Evolutionary conservation across 2,329 filamentous ascomycete genomes (phyloP).

Genomic region (Alternaria brassicae): DNA sequence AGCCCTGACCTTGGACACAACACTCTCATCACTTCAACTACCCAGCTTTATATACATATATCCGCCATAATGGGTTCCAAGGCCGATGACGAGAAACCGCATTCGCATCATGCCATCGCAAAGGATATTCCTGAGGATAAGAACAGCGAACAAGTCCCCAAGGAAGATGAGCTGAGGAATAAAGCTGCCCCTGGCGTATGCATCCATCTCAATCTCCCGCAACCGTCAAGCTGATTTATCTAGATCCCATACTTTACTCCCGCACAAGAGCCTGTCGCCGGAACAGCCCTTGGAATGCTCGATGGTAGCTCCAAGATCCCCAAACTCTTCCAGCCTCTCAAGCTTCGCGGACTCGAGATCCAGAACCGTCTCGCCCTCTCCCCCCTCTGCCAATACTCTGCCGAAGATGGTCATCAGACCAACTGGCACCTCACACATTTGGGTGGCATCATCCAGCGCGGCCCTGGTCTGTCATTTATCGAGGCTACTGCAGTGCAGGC

Average conservation of each 20-base stretch:
- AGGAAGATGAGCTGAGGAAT: conserved; percentile 47
- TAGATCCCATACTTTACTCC: conserved; percentile 59
- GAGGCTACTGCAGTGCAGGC: conserved; percentile 80
- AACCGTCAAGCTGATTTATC: conserved; percentile 7
- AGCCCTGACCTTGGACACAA: background rate
- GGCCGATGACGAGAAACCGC: conserved; percentile 32
- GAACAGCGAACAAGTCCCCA: conserved; percentile 13
- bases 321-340: conserved; percentile 66
- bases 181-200: conserved; percentile 52
- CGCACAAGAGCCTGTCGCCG: conserved; percentile 55
- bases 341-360: conserved; percentile 66
- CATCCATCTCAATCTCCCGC: background rate
- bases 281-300: conserved; percentile 56
- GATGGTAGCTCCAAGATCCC: conserved; percentile 60
- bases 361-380: conserved; percentile 69
- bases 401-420: conserved; percentile 74
- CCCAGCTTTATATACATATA: background rate
- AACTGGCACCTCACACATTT: conserved; percentile 84
- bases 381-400: conserved; percentile 67
- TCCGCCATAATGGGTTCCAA: conserved; percentile 31
- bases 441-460: conserved; percentile 77
- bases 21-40: background rate
- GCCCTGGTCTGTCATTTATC: conserved; percentile 74
- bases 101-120: conserved; percentile 44
- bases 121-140: conserved; percentile 42